Percentiles rank a stretch among this genome's conserved stretches.
phyloP scores from a whole-genome alignment of 1,139 yeast species.

The Candida sanyaensis region DNA sequence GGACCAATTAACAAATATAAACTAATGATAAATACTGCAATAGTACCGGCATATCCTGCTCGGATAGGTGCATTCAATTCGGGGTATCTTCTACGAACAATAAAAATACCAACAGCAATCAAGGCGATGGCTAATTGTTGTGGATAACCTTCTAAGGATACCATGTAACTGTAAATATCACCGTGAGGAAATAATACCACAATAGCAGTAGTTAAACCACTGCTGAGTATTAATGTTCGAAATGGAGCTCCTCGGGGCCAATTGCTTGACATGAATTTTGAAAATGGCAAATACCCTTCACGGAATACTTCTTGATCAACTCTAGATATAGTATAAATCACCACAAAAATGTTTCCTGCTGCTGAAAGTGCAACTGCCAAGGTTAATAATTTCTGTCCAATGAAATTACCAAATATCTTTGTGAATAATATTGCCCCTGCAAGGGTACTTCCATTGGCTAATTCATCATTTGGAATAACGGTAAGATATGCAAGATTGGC shows the following conservation, averaged over 20 bases:
- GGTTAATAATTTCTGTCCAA: conserved; percentile 57
- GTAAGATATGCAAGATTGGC: conserved; percentile 59
- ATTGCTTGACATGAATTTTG: conserved; percentile 54
- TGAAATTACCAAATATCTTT: conserved; percentile 50
- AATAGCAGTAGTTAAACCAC: conserved; percentile 36
- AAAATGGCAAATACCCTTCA: conserved; percentile 61
- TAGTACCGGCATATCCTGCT: conserved; percentile 48
- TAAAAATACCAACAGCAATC: conserved; percentile 53
- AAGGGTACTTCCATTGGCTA: conserved; percentile 55
- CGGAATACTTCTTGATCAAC: conserved; percentile 66
- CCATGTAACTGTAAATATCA: conserved; percentile 74
- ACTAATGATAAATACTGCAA: conserved; percentile 39
- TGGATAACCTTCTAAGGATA: conserved; percentile 76
- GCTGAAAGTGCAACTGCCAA: conserved; percentile 60
- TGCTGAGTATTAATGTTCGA: conserved; percentile 44
- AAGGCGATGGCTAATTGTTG: conserved; percentile 50
- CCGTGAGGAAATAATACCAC: conserved; percentile 71
- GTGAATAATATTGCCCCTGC: conserved; percentile 61
- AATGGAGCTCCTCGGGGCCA: conserved; percentile 61
- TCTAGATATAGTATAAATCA: conserved; percentile 58
- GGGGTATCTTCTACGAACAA: conserved; percentile 49
- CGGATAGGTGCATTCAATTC: conserved; percentile 50
- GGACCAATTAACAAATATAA: conserved; percentile 49
- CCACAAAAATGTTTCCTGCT: conserved; percentile 65
- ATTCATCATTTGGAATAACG: conserved; percentile 54